Conservation (phyloP, 768 basidiomycete genomes). For the Russula ochroleuca region DNA sequence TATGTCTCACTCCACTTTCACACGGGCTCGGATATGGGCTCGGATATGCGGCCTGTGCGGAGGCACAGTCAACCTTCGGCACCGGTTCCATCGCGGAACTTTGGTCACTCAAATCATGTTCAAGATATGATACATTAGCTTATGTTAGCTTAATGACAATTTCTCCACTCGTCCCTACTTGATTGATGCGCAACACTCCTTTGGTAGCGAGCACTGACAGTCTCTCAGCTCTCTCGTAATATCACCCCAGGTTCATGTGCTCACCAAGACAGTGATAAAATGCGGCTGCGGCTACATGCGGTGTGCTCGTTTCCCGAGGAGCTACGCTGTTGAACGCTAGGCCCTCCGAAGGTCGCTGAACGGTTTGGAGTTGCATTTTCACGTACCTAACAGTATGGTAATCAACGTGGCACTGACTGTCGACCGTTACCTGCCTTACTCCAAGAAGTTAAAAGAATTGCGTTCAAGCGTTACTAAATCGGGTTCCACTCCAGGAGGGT, state of each 20-base stretch:
- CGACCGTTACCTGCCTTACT: conserved; percentile 46
- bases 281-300: conserved; percentile 74
- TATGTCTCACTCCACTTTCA: conserved; percentile 13
- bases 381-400: conserved; percentile 51
- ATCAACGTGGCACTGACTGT: neutral
- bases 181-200: conserved; percentile 56
- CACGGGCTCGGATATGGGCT: neutral
- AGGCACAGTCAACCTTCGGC: conserved; percentile 19
- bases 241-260: conserved; percentile 12
- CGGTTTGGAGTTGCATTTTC: conserved; percentile 66
- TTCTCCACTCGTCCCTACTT: conserved; percentile 55
- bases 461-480: conserved; percentile 61
- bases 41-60: conserved; percentile 14
- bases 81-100: neutral
- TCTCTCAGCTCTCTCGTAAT: neutral
- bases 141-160: conserved; percentile 43
- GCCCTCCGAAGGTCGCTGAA: conserved; percentile 43
- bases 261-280: conserved; percentile 84
- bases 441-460: conserved; percentile 76
- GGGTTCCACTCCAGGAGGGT: conserved; percentile 48
- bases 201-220: conserved; percentile 70
- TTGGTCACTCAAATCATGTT: neutral
- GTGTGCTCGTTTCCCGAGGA: conserved; percentile 60
- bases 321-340: conserved; percentile 65
- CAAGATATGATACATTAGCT: conserved; percentile 1